Conservation (phyloP, 2,329 filamentous ascomycete species). For the Paramyrothecium roridum region DNA sequence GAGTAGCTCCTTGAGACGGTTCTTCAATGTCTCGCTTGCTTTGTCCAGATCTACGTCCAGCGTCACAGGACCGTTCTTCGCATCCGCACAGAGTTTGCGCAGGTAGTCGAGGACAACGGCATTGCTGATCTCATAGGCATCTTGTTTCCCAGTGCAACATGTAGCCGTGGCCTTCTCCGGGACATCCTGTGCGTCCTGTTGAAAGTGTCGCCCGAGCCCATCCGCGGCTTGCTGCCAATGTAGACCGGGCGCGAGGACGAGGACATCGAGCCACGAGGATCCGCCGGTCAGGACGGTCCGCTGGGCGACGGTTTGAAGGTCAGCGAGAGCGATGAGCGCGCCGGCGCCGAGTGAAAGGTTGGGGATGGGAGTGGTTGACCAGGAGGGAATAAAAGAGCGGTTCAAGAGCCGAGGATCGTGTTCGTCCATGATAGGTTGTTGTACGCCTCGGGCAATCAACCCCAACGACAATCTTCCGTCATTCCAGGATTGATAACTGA, state of each 20-base stretch:
- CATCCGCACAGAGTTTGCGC: slow-evolving; percentile 20
- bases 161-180: too few relatives aligned
- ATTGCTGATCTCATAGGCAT: slow-evolving; percentile 39
- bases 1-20: slow-evolving; percentile 4
- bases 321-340: slow-evolving; percentile 57
- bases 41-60: slow-evolving; percentile 22
- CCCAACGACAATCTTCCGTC: too few relatives aligned
- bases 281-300: slow-evolving; percentile 55
- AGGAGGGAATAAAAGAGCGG: slow-evolving; percentile 32
- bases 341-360: slow-evolving; percentile 44
- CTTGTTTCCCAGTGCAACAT: background rate
- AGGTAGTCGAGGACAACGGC: slow-evolving; percentile 49
- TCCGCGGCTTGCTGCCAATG: slow-evolving; percentile 59
- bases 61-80: slow-evolving; percentile 16
- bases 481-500: too few relatives aligned
- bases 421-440: too few relatives aligned
- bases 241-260: slow-evolving; percentile 57
- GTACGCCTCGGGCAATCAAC: too few relatives aligned
- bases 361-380: slow-evolving; percentile 43
- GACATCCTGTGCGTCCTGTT: slow-evolving; percentile 1
- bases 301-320: slow-evolving; percentile 52
- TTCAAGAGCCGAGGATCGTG: background rate
- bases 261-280: slow-evolving; percentile 51
- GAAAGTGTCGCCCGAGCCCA: slow-evolving; percentile 38
- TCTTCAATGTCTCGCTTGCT: slow-evolving; percentile 16